Conservation (phyloP, 805 yeast species). For the Saccharomycopsis lassenensis region DNA sequence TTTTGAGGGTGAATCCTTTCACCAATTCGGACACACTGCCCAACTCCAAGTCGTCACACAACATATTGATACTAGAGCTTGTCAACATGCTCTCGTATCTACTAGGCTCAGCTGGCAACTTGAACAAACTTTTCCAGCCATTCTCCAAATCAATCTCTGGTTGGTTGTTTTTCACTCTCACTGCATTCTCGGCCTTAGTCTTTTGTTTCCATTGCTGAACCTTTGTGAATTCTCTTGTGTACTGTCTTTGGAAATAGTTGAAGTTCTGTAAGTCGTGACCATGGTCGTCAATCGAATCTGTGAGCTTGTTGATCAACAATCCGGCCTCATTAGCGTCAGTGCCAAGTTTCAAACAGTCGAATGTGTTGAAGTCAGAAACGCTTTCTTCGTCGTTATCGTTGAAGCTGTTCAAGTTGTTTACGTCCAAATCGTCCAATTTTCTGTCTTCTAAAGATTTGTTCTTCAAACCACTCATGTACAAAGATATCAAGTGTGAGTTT, state of each 20-base stretch:
- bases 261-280: slow-evolving; percentile 71
- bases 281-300: slow-evolving; percentile 61
- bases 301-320: slow-evolving; percentile 46
- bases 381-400: neutral
- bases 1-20: slow-evolving; percentile 49
- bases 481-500: slow-evolving; percentile 57
- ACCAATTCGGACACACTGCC: slow-evolving; percentile 56
- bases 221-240: slow-evolving; percentile 58
- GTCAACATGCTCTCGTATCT: slow-evolving; percentile 61
- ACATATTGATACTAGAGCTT: slow-evolving; percentile 56
- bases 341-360: no score
- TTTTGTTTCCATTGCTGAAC: slow-evolving; percentile 66
- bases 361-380: slow-evolving; percentile 25
- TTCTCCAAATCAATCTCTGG: slow-evolving; percentile 33
- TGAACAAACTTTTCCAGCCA: slow-evolving; percentile 59
- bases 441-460: slow-evolving; percentile 12
- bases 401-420: slow-evolving; percentile 17
- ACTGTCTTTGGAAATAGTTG: slow-evolving; percentile 71
- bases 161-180: slow-evolving; percentile 47
- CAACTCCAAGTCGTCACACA: slow-evolving; percentile 62
- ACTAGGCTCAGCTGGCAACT: slow-evolving; percentile 64
- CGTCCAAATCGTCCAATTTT: slow-evolving; percentile 9
- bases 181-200: slow-evolving; percentile 53
- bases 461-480: slow-evolving; percentile 32
- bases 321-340: no score